phyloP scores from a whole-genome alignment of 2,329 filamentous ascomycete species.

The Arthrobotrys entomopaga region DNA sequence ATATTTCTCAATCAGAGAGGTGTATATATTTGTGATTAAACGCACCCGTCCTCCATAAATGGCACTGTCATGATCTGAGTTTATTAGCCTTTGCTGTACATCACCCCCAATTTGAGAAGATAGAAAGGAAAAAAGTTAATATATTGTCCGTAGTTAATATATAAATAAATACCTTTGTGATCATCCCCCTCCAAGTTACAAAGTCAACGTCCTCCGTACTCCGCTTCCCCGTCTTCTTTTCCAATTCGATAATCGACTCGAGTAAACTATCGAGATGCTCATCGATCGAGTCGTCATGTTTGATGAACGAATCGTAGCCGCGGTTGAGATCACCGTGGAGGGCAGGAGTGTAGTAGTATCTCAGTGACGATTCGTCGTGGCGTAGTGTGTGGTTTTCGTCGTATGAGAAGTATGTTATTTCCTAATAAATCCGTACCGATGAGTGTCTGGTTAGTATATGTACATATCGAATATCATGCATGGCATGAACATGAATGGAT shows the following conservation, averaged over 20 bases:
- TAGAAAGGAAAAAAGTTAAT: too few relatives aligned
- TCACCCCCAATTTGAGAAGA: too few relatives aligned
- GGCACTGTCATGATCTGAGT: conserved; percentile 84
- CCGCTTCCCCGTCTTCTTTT: conserved; percentile 74
- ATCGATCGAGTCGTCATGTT: conserved; percentile 82
- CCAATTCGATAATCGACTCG: conserved; percentile 77
- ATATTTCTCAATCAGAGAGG: background rate
- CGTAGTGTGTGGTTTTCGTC: conserved; percentile 82
- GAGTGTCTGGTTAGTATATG: too few relatives aligned
- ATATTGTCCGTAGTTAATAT: too few relatives aligned
- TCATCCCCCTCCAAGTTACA: conserved; percentile 96
- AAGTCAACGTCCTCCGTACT: conserved; percentile 73
- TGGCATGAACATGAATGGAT: too few relatives aligned
- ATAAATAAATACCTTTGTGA: conserved; percentile 85
- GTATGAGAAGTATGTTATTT: conserved; percentile 93
- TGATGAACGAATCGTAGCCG: conserved; percentile 84
- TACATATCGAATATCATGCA: too few relatives aligned
- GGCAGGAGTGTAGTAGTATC: conserved; percentile 84
- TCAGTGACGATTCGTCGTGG: conserved; percentile 80
- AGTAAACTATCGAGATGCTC: conserved; percentile 88
- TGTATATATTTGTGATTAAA: background rate
- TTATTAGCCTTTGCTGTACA: conserved; percentile 11
- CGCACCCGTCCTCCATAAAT: conserved; percentile 79
- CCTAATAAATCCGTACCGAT: conserved; percentile 65
- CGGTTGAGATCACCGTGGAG: conserved; percentile 78